phyloP scores from a whole-genome alignment of 2,329 filamentous ascomycete species.

The Proliferodiscus dingleyae region DNA sequence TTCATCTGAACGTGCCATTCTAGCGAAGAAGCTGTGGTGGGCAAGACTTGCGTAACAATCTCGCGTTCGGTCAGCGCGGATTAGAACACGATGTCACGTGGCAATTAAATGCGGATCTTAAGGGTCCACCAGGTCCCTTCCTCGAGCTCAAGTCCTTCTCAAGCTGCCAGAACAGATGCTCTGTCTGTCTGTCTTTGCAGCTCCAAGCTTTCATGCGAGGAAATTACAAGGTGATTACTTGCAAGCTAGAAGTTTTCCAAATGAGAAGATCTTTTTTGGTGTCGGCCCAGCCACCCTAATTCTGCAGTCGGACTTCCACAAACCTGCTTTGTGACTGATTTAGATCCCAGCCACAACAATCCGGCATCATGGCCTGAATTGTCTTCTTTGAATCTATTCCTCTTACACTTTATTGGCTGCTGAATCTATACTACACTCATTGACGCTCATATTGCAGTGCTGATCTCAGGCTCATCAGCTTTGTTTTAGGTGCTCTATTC shows the following conservation, averaged over 20 bases:
- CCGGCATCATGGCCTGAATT: conserved; percentile 5
- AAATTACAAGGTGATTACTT: too few relatives aligned
- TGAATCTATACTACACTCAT: neutral
- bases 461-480: conserved; percentile 6
- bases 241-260: neutral
- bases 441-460: neutral
- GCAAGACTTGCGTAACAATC: conserved; percentile 2
- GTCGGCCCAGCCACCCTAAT: conserved; percentile 10
- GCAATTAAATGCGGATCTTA: neutral
- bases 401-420: neutral
- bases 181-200: too few relatives aligned
- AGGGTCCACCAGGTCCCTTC: neutral
- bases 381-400: neutral
- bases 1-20: conserved; percentile 66
- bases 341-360: conserved; percentile 8
- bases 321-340: neutral
- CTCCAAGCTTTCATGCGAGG: too few relatives aligned
- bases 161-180: too few relatives aligned
- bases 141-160: too few relatives aligned
- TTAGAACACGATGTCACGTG: conserved; percentile 2
- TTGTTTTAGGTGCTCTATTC: conserved; percentile 1
- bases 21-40: neutral
- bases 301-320: neutral
- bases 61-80: neutral
- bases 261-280: neutral